phyloP scores from a whole-genome alignment of 148 eudicot species.

The Spergularia bocconei region DNA sequence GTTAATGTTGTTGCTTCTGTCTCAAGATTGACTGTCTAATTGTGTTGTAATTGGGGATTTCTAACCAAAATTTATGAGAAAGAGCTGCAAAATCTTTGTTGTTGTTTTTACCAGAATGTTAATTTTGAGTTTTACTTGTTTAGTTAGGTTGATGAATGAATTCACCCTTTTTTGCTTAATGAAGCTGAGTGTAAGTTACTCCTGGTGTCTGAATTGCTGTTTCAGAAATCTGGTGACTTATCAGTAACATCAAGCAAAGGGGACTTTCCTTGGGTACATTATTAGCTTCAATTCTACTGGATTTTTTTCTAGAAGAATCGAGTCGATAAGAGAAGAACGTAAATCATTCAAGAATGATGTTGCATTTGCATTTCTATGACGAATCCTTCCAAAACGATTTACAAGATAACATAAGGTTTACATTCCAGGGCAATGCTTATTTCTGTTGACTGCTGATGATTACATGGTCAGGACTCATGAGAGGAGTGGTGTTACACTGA shows the following conservation, averaged over 20 bases:
- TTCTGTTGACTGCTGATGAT: too few species aligned
- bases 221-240: constrained; percentile 8
- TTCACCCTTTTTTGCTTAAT: background rate
- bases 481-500: background rate
- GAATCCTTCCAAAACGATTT: background rate
- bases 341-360: background rate
- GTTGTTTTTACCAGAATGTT: background rate
- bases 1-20: background rate
- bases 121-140: background rate
- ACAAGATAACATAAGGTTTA: background rate
- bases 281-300: background rate
- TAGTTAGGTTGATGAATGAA: background rate
- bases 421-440: too few species aligned
- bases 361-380: constrained; percentile 14
- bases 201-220: constrained; percentile 8
- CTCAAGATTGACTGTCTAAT: background rate
- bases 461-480: too few species aligned
- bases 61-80: background rate
- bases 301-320: background rate
- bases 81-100: background rate
- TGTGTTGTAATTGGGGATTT: background rate
- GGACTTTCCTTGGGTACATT: background rate
- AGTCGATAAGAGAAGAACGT: background rate
- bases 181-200: constrained; percentile 12
- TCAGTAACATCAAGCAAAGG: constrained; percentile 11